phyloP scores from a whole-genome alignment of 148 eudicot species.

The Rhododendron ferrugineum region DNA sequence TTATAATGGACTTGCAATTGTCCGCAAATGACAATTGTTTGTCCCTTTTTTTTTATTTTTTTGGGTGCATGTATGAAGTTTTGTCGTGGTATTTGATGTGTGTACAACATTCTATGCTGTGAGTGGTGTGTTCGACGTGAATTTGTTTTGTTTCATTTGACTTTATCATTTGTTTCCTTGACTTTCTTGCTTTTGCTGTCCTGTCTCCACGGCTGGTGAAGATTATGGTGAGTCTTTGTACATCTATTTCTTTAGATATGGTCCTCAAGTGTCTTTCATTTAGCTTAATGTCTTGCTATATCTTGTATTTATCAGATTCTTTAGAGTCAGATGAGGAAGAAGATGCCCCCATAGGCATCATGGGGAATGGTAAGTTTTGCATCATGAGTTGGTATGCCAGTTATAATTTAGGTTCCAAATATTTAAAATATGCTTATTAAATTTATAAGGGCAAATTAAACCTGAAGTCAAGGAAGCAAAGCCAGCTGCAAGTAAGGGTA shows the following conservation, averaged over 20 bases:
- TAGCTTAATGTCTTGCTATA: background rate
- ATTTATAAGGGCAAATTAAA: constrained; percentile 21
- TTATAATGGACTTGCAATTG: background rate
- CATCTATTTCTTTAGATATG: background rate
- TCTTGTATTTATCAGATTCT: constrained; percentile 10
- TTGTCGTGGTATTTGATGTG: background rate
- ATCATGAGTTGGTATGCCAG: background rate
- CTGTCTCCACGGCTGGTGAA: constrained; percentile 18
- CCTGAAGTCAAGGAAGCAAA: constrained; percentile 8
- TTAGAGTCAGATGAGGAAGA: constrained; percentile 30
- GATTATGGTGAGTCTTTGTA: constrained; percentile 25
- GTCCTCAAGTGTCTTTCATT: background rate
- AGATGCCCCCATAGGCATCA: constrained; percentile 8
- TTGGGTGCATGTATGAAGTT: background rate
- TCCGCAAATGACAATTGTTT: background rate
- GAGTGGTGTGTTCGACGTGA: background rate
- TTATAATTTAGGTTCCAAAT: background rate
- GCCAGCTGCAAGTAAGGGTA: constrained; percentile 19
- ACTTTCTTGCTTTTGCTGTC: constrained; percentile 13
- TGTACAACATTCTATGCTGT: background rate
- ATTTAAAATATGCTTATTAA: background rate
- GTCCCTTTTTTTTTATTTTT: background rate
- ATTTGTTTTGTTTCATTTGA: background rate
- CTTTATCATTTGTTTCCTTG: constrained; percentile 27
- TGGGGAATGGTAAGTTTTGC: constrained; percentile 30